Base-by-base conservation (phyloP, 441 rosid genomes). In the Lagerstroemia fauriei region DNA sequence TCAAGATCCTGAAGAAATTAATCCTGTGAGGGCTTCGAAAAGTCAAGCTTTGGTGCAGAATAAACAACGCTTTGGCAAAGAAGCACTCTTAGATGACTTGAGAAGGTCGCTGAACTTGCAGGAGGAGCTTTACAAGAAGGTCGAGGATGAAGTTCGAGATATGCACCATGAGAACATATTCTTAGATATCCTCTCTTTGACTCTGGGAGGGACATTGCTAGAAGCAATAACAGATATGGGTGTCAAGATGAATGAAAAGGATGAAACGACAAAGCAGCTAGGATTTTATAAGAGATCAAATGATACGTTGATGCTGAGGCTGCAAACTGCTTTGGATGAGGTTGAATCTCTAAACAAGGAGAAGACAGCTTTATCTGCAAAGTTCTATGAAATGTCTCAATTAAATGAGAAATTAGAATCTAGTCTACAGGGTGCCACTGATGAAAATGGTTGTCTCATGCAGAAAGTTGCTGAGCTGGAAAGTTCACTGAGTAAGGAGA, bases 141-240 rank as follows among this genome's bases (percentile, higher is more conserved):
- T 97, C 86, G 97, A 95, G 85, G 93, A 92, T 86, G 99, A 97
- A 85, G 91, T 90, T n/a, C 86, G 84, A 85, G 97, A 94, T 88
- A 89, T 92, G 92, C 94, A 92, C 85, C 89, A 83, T 78, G 89
- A 80, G 83, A 94, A 92, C 87, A 83, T 94, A 61, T 91, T 90
- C 84, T 88, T 97, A 83, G 99, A 95, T 87, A 91, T 97, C 86
- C 89, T 93, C 87, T 93, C 99, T 77, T 92, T 85, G 83, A 88
- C 90, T 74, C 87, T 95, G 78, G 91, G 85, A 84, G 95, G 92
- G 87, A 90, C 94, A 83, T 86, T 95, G 85, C 87, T 83, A 85
- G 91, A 92, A 84, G 97, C 93, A 73, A 85, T 84, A 82, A 85
- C 87, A 84, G 90, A 91, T 81, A 79, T 90, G 32, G 87, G 83